A percentile compares a stretch with the other conserved stretches of the same genome.
Evolutionary conservation across 2,329 filamentous ascomycete species (phyloP).

Genomic region (Cladosporium sphaerospermum): DNA sequence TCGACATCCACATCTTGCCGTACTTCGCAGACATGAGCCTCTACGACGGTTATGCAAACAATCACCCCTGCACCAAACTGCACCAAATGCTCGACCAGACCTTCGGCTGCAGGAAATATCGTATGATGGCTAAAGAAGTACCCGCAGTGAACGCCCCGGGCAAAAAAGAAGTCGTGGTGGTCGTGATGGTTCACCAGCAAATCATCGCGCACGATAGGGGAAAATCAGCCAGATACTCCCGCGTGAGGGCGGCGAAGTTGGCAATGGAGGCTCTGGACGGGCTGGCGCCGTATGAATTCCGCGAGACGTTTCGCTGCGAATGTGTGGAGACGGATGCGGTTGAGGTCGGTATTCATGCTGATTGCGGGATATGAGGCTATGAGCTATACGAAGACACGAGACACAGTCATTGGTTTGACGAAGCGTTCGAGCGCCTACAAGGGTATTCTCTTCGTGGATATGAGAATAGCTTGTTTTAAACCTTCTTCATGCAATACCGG

Average conservation of each 20-base stretch:
- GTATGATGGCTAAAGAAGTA: constrained; percentile 49
- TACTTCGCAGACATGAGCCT: constrained; percentile 82
- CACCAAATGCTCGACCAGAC: constrained; percentile 56
- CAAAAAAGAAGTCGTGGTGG: constrained; percentile 53
- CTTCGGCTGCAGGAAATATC: constrained; percentile 59
- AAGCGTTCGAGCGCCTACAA: too few species aligned
- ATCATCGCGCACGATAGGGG: constrained; percentile 58
- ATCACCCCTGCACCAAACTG: constrained; percentile 70
- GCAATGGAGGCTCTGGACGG: constrained; percentile 49
- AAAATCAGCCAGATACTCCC: constrained; percentile 64
- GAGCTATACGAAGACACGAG: too few species aligned
- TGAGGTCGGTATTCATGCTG: neutral
- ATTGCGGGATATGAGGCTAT: neutral
- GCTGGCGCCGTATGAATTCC: constrained; percentile 53
- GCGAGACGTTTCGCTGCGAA: constrained; percentile 54
- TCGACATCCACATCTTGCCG: constrained; percentile 62
- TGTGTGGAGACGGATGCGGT: constrained; percentile 40
- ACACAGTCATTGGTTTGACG: too few species aligned
- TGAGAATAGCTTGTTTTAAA: too few species aligned
- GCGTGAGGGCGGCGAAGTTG: constrained; percentile 57
- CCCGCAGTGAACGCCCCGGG: constrained; percentile 42
- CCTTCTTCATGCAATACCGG: too few species aligned
- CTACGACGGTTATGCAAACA: constrained; percentile 81
- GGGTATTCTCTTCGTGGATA: too few species aligned
- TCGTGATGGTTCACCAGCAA: constrained; percentile 67